Evolutionary conservation across 2,329 filamentous ascomycete species (phyloP).

Genomic region (Epichloe sibirici): DNA sequence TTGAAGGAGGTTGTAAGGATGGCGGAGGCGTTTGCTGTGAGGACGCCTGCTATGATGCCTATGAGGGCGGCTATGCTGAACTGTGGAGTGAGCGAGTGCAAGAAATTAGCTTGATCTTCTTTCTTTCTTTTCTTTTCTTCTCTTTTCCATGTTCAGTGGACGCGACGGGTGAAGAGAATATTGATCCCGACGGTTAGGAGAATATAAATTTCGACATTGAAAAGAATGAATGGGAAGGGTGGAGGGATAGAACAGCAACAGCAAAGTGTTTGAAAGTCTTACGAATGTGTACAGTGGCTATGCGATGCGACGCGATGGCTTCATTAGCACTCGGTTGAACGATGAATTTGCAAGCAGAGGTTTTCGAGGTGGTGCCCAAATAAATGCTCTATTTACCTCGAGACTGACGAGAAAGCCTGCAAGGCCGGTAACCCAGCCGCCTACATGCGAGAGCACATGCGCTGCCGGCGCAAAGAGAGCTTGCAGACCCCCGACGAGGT

Average conservation of each 20-base stretch:
- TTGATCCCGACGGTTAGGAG: too few relatives aligned
- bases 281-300: constrained; percentile 33
- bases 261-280: constrained; percentile 8
- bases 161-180: not conserved
- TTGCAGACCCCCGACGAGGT: not conserved
- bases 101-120: not conserved
- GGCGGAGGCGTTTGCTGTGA: constrained; percentile 44
- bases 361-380: not conserved
- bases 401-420: constrained; percentile 3
- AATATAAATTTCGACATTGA: too few relatives aligned
- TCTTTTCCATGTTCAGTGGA: not conserved
- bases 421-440: not conserved
- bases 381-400: not conserved
- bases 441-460: constrained; percentile 3
- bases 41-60: constrained; percentile 50
- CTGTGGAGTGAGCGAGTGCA: constrained; percentile 13
- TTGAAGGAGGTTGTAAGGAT: constrained; percentile 40
- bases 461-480: constrained; percentile 1
- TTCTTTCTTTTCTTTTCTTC: not conserved
- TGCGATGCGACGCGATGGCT: too few relatives aligned
- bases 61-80: constrained; percentile 55
- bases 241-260: not conserved
- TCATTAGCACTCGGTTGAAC: too few relatives aligned
- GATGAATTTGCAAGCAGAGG: not conserved
- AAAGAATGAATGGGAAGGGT: too few relatives aligned